A percentile compares a stretch with the other conserved stretches of the same genome.
These are phyloP conservation scores for Candida takata DNA, from an alignment of 805 yeast genomes.

Conservation along the genomic window DNA sequence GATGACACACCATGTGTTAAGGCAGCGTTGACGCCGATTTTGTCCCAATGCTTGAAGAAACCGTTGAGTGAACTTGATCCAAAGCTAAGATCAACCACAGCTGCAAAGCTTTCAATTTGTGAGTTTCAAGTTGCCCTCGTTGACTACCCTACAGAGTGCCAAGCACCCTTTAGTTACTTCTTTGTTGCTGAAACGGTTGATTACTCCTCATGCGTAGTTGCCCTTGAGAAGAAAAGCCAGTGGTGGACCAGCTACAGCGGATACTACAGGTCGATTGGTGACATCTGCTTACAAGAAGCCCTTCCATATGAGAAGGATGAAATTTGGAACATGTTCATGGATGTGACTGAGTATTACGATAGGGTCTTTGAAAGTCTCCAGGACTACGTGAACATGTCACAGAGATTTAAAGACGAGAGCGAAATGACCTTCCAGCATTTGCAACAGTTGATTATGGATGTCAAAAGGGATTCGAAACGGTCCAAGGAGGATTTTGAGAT, in stretches of 20 bases:
- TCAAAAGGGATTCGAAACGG: constrained; percentile 4
- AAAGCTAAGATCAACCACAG: constrained; percentile 30
- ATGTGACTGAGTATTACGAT: constrained; percentile 35
- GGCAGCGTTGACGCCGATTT: constrained; percentile 32
- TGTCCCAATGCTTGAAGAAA: constrained; percentile 33
- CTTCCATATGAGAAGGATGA: constrained; percentile 47
- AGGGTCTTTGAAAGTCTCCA: constrained; percentile 13
- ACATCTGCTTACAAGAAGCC: constrained; percentile 46
- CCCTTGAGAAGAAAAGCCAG: constrained; percentile 40
- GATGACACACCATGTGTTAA: constrained; percentile 29
- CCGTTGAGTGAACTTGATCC: constrained; percentile 35
- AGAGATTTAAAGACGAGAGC: constrained; percentile 14
- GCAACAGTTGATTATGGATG: constrained; percentile 12
- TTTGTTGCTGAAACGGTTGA: constrained; percentile 10
- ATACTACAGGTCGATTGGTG: constrained; percentile 46
- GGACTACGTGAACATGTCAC: constrained; percentile 14
- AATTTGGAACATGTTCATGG: constrained; percentile 37
- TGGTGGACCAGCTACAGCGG: constrained; percentile 76
- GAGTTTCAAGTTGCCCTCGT: constrained; percentile 45
- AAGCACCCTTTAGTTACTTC: constrained; percentile 17
- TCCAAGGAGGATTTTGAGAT: constrained; percentile 8
- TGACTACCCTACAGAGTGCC: constrained; percentile 25
- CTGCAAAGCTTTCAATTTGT: constrained; percentile 45
- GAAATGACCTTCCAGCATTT: constrained; percentile 7
- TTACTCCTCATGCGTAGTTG: constrained; percentile 31